Percentiles rank a stretch among this genome's conserved stretches.
phyloP scores from a whole-genome alignment of 352 stramenopile genomes.

The Phytophthora podocarpi region DNA sequence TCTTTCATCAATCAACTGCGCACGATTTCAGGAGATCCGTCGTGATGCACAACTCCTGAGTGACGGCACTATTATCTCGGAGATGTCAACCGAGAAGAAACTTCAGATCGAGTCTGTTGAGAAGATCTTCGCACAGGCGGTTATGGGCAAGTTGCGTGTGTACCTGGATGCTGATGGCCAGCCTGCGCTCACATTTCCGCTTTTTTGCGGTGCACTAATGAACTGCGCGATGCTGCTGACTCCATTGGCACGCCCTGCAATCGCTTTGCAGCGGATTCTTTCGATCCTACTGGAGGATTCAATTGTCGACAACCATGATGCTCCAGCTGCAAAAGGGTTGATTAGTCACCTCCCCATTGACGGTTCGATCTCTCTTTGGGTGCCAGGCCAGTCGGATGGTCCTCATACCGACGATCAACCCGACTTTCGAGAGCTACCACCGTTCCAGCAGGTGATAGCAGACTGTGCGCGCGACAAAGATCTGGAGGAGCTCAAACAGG shows the following conservation, averaged over 20 bases:
- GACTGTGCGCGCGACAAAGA: conserved; percentile 35
- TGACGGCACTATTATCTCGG: not conserved
- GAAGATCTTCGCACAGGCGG: conserved; percentile 56
- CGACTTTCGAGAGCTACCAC: conserved; percentile 30
- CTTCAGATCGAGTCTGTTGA: conserved; percentile 33
- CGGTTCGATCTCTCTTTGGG: conserved; percentile 17
- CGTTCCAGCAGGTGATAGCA: conserved; percentile 48
- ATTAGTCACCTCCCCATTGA: conserved; percentile 15
- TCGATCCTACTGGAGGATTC: conserved; percentile 15
- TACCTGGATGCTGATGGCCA: conserved; percentile 56
- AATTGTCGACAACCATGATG: not conserved
- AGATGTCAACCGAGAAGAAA: not conserved
- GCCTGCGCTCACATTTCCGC: conserved; percentile 56
- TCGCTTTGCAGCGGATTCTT: conserved; percentile 22
- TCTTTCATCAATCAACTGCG: conserved; percentile 53
- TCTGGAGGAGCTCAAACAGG: conserved; percentile 24
- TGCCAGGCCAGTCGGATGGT: conserved; percentile 1
- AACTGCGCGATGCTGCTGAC: conserved; percentile 49
- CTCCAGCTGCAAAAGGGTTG: conserved; percentile 4
- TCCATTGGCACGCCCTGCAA: conserved; percentile 18
- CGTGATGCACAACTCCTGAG: conserved; percentile 41
- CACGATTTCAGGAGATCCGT: conserved; percentile 49
- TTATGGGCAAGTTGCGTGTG: conserved; percentile 61
- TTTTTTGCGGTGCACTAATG: conserved; percentile 60
- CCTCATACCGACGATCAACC: not conserved